phyloP scores from a whole-genome alignment of 805 yeast genomes.

The Yarrowia deformans region DNA sequence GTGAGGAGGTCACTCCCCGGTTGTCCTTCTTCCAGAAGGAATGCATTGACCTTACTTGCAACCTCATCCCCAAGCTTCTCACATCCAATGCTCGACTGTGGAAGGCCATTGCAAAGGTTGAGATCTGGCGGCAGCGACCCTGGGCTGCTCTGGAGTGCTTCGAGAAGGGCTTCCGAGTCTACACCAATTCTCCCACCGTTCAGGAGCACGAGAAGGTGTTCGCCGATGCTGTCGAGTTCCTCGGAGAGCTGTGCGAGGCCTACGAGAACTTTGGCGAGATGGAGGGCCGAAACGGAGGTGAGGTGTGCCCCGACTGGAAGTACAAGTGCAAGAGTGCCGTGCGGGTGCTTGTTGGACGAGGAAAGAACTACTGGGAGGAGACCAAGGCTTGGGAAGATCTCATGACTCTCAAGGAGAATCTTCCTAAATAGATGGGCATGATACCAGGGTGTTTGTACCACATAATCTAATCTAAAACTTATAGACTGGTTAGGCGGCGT shows the following conservation, averaged over 20 bases:
- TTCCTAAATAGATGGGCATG: slow-evolving; percentile 1
- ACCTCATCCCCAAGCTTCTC: slow-evolving; percentile 69
- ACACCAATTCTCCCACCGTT: slow-evolving; percentile 68
- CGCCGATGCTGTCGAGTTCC: slow-evolving; percentile 80
- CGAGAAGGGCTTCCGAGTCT: slow-evolving; percentile 84
- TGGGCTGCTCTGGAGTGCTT: slow-evolving; percentile 87
- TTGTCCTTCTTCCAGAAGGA: slow-evolving; percentile 69
- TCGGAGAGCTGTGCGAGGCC: slow-evolving; percentile 81
- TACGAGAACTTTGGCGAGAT: slow-evolving; percentile 87
- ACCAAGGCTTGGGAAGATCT: slow-evolving; percentile 77
- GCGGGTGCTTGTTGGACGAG: slow-evolving; percentile 78
- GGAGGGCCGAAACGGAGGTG: slow-evolving; percentile 66
- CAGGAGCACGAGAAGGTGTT: slow-evolving; percentile 67
- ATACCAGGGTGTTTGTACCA: background rate
- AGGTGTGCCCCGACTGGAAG: slow-evolving; percentile 93
- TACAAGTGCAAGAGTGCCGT: slow-evolving; percentile 78
- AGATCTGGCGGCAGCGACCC: slow-evolving; percentile 84
- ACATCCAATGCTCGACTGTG: slow-evolving; percentile 73
- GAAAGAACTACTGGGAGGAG: slow-evolving; percentile 80
- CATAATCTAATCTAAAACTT: background rate
- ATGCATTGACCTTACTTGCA: slow-evolving; percentile 75
- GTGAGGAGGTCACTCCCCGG: slow-evolving; percentile 47
- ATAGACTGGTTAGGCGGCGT: no score
- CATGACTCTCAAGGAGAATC: slow-evolving; percentile 56
- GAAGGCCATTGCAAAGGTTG: slow-evolving; percentile 84